These are phyloP conservation scores for Bisporella sp. DNA, from an alignment of 2,329 filamentous ascomycete species.

Conservation along the genomic window DNA sequence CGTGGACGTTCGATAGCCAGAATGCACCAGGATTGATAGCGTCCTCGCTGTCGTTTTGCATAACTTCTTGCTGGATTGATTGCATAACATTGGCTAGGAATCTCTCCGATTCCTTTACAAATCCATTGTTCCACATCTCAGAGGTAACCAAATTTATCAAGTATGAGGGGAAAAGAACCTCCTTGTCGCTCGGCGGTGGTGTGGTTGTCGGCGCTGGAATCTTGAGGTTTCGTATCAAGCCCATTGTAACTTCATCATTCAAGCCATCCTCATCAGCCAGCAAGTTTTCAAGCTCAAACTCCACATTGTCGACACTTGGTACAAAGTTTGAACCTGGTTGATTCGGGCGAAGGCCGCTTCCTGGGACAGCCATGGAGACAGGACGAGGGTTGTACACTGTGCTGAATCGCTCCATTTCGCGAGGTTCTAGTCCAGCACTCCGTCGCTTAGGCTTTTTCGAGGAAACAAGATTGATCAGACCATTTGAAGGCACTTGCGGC, in stretches of 20 bases:
- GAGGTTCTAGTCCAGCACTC: slow-evolving; percentile 80
- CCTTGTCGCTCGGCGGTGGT: slow-evolving; percentile 92
- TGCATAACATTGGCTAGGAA: slow-evolving; percentile 99
- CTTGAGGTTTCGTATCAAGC: slow-evolving; percentile 92
- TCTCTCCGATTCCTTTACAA: slow-evolving; percentile 97
- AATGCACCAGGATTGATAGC: slow-evolving; percentile 96
- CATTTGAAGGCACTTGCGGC: slow-evolving; percentile 52
- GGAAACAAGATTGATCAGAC: slow-evolving; percentile 92
- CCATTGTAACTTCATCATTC: slow-evolving; percentile 95
- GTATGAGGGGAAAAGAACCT: slow-evolving; percentile 96
- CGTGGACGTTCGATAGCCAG: slow-evolving; percentile 98
- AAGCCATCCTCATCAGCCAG: slow-evolving; percentile 92
- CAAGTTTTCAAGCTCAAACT: slow-evolving; percentile 88
- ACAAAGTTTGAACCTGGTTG: slow-evolving; percentile 71
- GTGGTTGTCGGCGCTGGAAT: slow-evolving; percentile 84
- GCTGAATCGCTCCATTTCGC: slow-evolving; percentile 85
- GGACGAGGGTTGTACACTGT: slow-evolving; percentile 89
- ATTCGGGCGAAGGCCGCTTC: slow-evolving; percentile 57
- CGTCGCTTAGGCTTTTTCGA: slow-evolving; percentile 96
- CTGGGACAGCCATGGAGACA: slow-evolving; percentile 86
- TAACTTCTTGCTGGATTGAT: slow-evolving; percentile 97
- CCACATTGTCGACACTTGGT: slow-evolving; percentile 80
- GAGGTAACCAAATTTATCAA: slow-evolving; percentile 98
- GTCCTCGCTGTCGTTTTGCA: slow-evolving; percentile 97
- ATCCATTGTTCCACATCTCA: slow-evolving; percentile 99